Base-by-base conservation (phyloP, 1,284 basidiomycete genomes). In the Lentinula novae-zelandiae region DNA sequence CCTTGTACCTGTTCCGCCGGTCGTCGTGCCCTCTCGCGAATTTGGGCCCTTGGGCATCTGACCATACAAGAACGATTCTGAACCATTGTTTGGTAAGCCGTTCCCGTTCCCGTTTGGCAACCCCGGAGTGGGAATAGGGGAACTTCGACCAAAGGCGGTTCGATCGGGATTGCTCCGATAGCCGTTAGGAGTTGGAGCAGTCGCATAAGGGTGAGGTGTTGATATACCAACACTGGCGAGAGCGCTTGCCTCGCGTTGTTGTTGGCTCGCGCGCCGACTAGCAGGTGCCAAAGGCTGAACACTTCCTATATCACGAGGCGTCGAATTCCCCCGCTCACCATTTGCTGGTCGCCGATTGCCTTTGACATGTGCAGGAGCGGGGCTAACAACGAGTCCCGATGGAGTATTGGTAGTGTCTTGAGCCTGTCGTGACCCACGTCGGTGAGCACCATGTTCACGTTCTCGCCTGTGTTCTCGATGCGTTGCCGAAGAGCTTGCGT, bases 161-260 rank as follows among this genome's bases (percentile, higher is more conserved):
- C 57, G 57, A 54, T 66, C 66, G 5, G 66, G 74, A 34, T 73
- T 74, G 13, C 74, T 72, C 33, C 84, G 81, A 69, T 85, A 86
- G 6, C 80, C 82, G 51, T 76, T 79, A 1, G 82, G 72, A 62
- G 77, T 82, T 5, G 86, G 82, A 9, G 84, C 80, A 42, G 80
- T 76, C 5, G 87, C 89, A 60, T 90, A 90, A 31, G 88, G 88
- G 69, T 90, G 88, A 38, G 82, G 77, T 17, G 51, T 53, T n/a
- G 78, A 72, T 48, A 87, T 75, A 2, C 74, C 78, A 5, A 70
- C 67, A 60, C 69, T 74, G n/a, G 63, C 65, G 31, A 72, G 65
- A n/a, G 68, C 68, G 31, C 71, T 74, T 38, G 73, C 72, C 33
- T 82, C 84, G 46, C 83, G 73, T 52, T 78, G 80, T 55, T 77